Evolutionary conservation across 768 basidiomycete species (phyloP).

Genomic region (Suillus clintonianus): DNA sequence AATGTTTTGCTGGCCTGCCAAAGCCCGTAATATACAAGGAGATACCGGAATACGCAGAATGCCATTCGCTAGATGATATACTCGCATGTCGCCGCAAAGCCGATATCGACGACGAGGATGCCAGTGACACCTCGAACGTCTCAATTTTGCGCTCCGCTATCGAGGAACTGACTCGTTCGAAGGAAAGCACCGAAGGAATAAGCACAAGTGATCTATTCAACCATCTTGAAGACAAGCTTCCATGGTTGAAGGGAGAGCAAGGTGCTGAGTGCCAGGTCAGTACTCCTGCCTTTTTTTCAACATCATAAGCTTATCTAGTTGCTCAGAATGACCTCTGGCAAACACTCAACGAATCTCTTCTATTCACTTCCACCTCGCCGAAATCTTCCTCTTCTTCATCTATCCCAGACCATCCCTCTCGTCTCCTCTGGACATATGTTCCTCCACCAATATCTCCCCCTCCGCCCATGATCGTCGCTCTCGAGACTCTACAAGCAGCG

Average conservation of each 20-base stretch:
- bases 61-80: constrained; percentile 46
- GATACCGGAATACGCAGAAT: constrained; percentile 42
- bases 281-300: background rate
- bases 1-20: constrained; percentile 60
- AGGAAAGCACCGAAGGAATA: constrained; percentile 37
- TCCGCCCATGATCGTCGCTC: constrained; percentile 28
- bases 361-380: constrained; percentile 46
- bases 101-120: constrained; percentile 10
- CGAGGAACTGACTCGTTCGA: constrained; percentile 44
- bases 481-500: constrained; percentile 19
- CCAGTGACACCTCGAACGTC: constrained; percentile 43
- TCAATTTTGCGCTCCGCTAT: constrained; percentile 68
- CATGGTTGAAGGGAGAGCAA: constrained; percentile 56
- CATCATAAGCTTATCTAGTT: constrained; percentile 1
- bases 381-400: constrained; percentile 6
- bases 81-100: constrained; percentile 16
- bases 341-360: constrained; percentile 48
- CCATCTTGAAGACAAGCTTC: constrained; percentile 55
- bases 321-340: constrained; percentile 60
- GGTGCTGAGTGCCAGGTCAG: constrained; percentile 58
- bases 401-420: constrained; percentile 22
- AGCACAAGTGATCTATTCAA: constrained; percentile 63
- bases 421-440: constrained; percentile 41
- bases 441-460: constrained; percentile 28
- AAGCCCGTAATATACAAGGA: constrained; percentile 54